Evolutionary conservation across 768 basidiomycete genomes (phyloP).

Genomic region (Pleurotus ostreatus): DNA sequence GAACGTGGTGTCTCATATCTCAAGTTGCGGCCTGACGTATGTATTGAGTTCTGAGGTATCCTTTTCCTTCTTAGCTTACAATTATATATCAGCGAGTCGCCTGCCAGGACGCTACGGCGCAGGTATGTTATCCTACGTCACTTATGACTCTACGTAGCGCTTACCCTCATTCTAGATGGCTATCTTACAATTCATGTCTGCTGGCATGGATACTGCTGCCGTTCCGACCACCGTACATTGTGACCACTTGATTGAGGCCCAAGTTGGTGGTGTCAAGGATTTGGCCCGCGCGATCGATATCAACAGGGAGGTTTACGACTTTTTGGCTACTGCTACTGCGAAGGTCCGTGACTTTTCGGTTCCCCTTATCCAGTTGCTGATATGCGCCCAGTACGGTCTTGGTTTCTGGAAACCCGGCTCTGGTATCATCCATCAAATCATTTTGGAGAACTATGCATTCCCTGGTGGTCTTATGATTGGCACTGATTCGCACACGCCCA

Average conservation of each 20-base stretch:
- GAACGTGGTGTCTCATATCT: constrained; percentile 91
- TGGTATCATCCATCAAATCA: constrained; percentile 99
- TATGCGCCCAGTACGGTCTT: constrained; percentile 74
- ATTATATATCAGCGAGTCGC: constrained; percentile 62
- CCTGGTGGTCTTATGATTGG: constrained; percentile 99
- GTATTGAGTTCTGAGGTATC: constrained; percentile 26
- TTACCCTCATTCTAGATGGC: constrained; percentile 70
- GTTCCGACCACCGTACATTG: constrained; percentile 99
- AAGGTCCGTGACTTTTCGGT: constrained; percentile 46
- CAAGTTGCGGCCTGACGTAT: constrained; percentile 94
- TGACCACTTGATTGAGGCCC: constrained; percentile 98
- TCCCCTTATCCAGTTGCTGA: neutral
- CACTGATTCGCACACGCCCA: constrained; percentile 98
- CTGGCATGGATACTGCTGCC: constrained; percentile 95
- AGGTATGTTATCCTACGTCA: constrained; percentile 41
- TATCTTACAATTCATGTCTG: constrained; percentile 99
- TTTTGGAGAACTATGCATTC: constrained; percentile 99
- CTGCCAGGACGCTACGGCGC: constrained; percentile 88
- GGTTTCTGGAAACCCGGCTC: constrained; percentile 99
- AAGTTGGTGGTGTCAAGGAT: constrained; percentile 91
- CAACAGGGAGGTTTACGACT: constrained; percentile 99
- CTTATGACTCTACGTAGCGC: constrained; percentile 26
- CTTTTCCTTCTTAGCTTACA: constrained; percentile 8
- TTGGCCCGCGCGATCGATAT: constrained; percentile 86
- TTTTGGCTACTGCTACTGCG: constrained; percentile 94